Evolutionary conservation across 2,329 filamentous ascomycete species (phyloP).

Genomic region (Ceratocystis alfenasii): DNA sequence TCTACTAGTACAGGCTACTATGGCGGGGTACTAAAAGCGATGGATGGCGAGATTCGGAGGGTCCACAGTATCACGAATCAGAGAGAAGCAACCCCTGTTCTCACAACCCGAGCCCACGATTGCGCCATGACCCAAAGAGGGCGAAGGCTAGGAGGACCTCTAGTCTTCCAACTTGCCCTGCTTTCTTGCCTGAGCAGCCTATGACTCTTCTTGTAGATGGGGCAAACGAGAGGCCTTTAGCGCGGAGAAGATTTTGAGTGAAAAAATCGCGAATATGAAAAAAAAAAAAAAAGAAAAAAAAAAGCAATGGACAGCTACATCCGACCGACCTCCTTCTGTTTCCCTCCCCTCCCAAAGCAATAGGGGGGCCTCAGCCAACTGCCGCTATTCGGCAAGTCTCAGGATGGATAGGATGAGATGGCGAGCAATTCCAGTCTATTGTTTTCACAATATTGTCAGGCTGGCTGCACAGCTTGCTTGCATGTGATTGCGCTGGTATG

Average conservation of each 20-base stretch:
- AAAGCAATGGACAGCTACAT: not conserved
- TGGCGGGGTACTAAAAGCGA: not conserved
- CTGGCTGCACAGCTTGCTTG: not conserved
- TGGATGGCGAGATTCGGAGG: conserved; percentile 8
- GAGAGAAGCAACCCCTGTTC: conserved; percentile 1
- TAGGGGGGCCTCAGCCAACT: not conserved
- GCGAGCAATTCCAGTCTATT: not conserved
- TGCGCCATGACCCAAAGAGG: conserved; percentile 6
- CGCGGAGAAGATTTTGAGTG: not conserved
- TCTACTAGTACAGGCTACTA: not conserved
- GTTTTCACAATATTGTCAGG: not conserved
- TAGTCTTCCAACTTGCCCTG: not conserved
- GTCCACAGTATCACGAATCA: not conserved
- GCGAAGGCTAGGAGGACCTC: not conserved
- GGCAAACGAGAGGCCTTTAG: not conserved
- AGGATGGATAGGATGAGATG: too few relatives aligned
- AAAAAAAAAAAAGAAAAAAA: not conserved
- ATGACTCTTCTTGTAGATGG: not conserved
- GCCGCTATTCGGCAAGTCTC: not conserved
- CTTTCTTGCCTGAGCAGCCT: not conserved
- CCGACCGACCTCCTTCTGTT: too few relatives aligned
- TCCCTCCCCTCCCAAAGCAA: too few relatives aligned
- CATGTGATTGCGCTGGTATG: not conserved
- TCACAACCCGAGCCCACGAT: not conserved
- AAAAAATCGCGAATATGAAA: not conserved